A percentile compares a stretch with the other conserved stretches of the same genome.
Conservation (phyloP, 768 basidiomycete species). For the Naematelia encephala region DNA sequence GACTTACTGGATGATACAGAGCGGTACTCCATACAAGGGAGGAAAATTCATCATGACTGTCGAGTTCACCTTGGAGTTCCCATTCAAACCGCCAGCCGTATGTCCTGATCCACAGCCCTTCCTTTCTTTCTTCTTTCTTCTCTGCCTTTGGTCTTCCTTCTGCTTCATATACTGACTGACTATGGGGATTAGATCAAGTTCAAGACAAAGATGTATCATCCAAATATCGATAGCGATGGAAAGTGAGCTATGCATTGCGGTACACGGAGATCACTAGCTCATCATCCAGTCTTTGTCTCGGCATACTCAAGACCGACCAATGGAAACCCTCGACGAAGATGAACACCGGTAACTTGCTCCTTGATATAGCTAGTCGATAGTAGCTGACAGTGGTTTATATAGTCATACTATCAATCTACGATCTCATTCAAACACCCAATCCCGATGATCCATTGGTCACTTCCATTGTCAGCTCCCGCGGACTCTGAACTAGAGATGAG, state of each 20-base stretch:
- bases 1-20: conserved; percentile 17
- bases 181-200: conserved; percentile 47
- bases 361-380: not conserved
- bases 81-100: conserved; percentile 48
- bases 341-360: conserved; percentile 31
- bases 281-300: conserved; percentile 47
- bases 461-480: conserved; percentile 40
- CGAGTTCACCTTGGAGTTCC: conserved; percentile 48
- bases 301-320: conserved; percentile 50
- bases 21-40: conserved; percentile 44
- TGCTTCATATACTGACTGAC: conserved; percentile 1
- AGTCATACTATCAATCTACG: conserved; percentile 49
- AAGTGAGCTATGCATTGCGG: conserved; percentile 35
- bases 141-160: not conserved
- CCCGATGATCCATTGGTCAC: conserved; percentile 52
- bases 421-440: conserved; percentile 48
- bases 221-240: conserved; percentile 51
- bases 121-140: not conserved
- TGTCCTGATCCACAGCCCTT: conserved; percentile 1
- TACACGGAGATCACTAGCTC: not conserved
- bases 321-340: conserved; percentile 53
- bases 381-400: not conserved
- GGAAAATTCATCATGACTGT: conserved; percentile 47
- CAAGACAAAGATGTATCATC: conserved; percentile 50
- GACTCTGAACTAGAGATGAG: not conserved